phyloP scores from a whole-genome alignment of 495 filamentous ascomycete species.

The Endocarpon pusillum region DNA sequence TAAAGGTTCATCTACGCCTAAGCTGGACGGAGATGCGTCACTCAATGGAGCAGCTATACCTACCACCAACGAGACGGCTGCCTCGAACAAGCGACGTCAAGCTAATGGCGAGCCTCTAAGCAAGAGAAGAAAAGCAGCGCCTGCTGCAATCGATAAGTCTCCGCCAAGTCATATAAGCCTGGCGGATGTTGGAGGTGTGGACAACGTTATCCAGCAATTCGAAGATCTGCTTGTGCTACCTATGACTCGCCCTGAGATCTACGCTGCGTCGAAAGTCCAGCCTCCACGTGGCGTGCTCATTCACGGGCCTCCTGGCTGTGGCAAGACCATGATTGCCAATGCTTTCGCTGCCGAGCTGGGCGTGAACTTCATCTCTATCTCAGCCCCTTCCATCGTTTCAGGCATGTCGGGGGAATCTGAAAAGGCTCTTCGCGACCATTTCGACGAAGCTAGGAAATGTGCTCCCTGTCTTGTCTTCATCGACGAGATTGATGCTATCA shows the following conservation, averaged over 20 bases:
- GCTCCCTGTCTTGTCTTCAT: slow-evolving; percentile 91
- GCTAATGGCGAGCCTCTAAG: slow-evolving; percentile 49
- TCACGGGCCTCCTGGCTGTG: slow-evolving; percentile 87
- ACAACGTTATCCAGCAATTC: slow-evolving; percentile 58
- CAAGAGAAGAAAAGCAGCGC: slow-evolving; percentile 45
- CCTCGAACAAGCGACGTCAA: slow-evolving; percentile 30
- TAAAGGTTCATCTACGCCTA: slow-evolving; percentile 18
- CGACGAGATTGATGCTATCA: slow-evolving; percentile 93
- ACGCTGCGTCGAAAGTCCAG: slow-evolving; percentile 39
- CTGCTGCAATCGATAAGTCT: slow-evolving; percentile 36
- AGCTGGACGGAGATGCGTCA: slow-evolving; percentile 17
- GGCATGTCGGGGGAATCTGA: slow-evolving; percentile 96
- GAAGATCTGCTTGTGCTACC: slow-evolving; percentile 72
- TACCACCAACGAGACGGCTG: slow-evolving; percentile 10
- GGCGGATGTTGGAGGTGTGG: slow-evolving; percentile 71
- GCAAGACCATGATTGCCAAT: slow-evolving; percentile 86
- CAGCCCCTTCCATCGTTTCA: slow-evolving; percentile 74
- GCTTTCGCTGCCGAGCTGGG: slow-evolving; percentile 77
- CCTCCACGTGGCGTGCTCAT: slow-evolving; percentile 77
- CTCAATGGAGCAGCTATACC: slow-evolving; percentile 11
- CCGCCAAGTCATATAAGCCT: slow-evolving; percentile 65
- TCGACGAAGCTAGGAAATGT: slow-evolving; percentile 70
- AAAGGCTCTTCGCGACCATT: slow-evolving; percentile 80
- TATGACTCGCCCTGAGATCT: slow-evolving; percentile 54
- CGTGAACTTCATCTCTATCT: slow-evolving; percentile 73